Conservation (phyloP, 192 early-diverging fungal genomes). For the Lunasporangiospora selenospora region DNA sequence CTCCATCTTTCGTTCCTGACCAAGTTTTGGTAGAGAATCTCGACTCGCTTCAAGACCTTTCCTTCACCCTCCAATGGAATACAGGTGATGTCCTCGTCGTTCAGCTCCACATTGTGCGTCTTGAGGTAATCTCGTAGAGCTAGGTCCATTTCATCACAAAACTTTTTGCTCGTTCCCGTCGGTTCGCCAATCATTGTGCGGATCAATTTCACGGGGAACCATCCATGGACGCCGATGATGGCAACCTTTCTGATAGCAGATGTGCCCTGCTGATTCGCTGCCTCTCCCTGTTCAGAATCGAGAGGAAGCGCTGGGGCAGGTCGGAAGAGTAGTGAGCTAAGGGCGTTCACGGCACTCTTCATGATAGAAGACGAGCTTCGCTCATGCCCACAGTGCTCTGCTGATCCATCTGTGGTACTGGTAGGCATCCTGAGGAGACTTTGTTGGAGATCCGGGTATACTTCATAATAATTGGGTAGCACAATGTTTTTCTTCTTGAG, state of each 20-base stretch:
- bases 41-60: constrained; percentile 86
- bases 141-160: constrained; percentile 87
- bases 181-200: constrained; percentile 88
- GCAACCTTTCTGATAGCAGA: constrained; percentile 56
- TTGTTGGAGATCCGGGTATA: constrained; percentile 27
- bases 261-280: too few species aligned
- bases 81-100: constrained; percentile 61
- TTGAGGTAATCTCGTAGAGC: constrained; percentile 65
- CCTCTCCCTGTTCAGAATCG: too few species aligned
- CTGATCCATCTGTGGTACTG: too few species aligned
- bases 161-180: constrained; percentile 89
- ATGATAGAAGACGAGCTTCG: constrained; percentile 31
- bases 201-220: constrained; percentile 82
- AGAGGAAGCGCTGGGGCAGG: too few species aligned
- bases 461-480: constrained; percentile 36
- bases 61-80: constrained; percentile 95
- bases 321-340: too few species aligned
- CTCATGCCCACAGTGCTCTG: background rate
- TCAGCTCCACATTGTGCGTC: constrained; percentile 55
- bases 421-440: constrained; percentile 20
- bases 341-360: constrained; percentile 45
- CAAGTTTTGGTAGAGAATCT: constrained; percentile 81
- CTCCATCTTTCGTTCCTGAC: constrained; percentile 56
- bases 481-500: constrained; percentile 36
- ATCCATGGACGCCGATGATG: constrained; percentile 86